phyloP scores from a whole-genome alignment of 2,329 filamentous ascomycete genomes.

The Hymenoscyphus repandus region DNA sequence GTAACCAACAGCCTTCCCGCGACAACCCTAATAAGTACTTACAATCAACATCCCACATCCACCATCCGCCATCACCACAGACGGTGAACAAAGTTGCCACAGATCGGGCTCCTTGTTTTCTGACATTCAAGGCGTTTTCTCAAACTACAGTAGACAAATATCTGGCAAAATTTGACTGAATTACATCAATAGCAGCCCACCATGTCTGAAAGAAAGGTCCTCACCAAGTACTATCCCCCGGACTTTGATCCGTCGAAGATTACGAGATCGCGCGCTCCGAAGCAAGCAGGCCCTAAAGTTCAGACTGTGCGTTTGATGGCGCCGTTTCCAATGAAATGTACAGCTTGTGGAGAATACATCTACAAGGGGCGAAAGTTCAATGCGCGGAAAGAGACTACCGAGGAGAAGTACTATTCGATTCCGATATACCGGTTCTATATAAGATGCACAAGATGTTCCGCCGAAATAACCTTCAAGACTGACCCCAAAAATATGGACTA shows the following conservation, averaged over 20 bases:
- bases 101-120: no score
- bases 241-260: constrained; percentile 87
- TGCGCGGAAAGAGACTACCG: constrained; percentile 84
- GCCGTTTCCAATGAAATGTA: constrained; percentile 77
- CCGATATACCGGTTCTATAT: constrained; percentile 89
- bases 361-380: constrained; percentile 96
- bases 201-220: constrained; percentile 86
- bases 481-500: constrained; percentile 97
- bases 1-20: background rate
- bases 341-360: constrained; percentile 68
- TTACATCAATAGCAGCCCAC: constrained; percentile 9
- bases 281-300: constrained; percentile 69
- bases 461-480: constrained; percentile 88
- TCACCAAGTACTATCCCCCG: constrained; percentile 61
- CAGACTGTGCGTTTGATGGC: constrained; percentile 90
- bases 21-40: background rate
- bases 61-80: no score
- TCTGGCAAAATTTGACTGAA: background rate
- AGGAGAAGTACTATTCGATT: constrained; percentile 84
- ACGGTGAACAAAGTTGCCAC: no score
- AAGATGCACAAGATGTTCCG: constrained; percentile 77
- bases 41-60: background rate
- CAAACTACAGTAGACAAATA: background rate
- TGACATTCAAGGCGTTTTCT: no score
- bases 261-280: constrained; percentile 61